A percentile compares a stretch with the other conserved stretches of the same genome.
These are phyloP conservation scores for Agaricus sinodeliciosus DNA, from an alignment of 768 basidiomycete species.

Conservation along the genomic window DNA sequence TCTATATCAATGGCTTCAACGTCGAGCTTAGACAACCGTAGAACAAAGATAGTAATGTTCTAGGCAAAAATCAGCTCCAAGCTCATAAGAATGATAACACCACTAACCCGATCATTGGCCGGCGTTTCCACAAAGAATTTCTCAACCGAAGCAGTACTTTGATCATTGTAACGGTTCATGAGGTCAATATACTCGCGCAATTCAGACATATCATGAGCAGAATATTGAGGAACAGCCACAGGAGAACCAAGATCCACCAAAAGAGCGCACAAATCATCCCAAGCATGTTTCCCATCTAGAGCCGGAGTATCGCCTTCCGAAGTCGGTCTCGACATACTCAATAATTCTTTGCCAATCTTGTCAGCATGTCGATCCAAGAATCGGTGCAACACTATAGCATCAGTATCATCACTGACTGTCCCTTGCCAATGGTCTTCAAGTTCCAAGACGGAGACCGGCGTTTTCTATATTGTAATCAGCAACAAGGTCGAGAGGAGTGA, in stretches of 20 bases:
- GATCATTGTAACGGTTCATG: constrained; percentile 55
- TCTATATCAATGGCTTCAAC: constrained; percentile 78
- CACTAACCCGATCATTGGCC: constrained; percentile 35
- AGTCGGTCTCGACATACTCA: constrained; percentile 61
- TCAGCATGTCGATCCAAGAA: constrained; percentile 83
- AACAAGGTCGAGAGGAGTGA: not conserved
- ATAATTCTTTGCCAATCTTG: constrained; percentile 81
- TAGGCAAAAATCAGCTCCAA: constrained; percentile 11
- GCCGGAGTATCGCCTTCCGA: constrained; percentile 50
- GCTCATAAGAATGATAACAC: not conserved
- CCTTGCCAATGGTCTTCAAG: constrained; percentile 68
- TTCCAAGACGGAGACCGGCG: constrained; percentile 36
- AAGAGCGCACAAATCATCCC: constrained; percentile 75
- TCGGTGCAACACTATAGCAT: constrained; percentile 75
- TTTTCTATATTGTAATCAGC: constrained; percentile 25
- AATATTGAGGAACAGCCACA: constrained; percentile 59
- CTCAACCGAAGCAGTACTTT: constrained; percentile 54
- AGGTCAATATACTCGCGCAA: constrained; percentile 66
- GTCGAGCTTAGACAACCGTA: constrained; percentile 64
- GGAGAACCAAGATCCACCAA: constrained; percentile 75
- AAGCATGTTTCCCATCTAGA: constrained; percentile 68
- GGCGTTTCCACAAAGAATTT: constrained; percentile 57
- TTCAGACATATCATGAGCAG: constrained; percentile 35
- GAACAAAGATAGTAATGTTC: constrained; percentile 52
- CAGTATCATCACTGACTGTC: constrained; percentile 77